phyloP scores from a whole-genome alignment of 352 stramenopile species.

The Phytopythium oedochilum region DNA sequence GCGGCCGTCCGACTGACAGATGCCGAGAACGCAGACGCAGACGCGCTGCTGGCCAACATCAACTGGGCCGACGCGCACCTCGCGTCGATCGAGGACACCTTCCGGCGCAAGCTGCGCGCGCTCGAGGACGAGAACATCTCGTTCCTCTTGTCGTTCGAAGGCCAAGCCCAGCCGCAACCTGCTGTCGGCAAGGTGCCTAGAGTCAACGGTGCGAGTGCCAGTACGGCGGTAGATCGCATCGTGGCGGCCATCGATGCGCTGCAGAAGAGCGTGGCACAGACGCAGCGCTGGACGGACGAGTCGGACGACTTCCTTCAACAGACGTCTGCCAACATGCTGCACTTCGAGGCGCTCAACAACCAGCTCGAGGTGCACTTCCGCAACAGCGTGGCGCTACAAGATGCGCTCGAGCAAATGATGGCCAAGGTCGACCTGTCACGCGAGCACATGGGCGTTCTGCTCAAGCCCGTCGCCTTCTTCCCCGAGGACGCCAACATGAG shows the following conservation, averaged over 20 bases:
- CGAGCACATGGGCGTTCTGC: constrained; percentile 46
- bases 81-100: constrained; percentile 40
- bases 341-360: constrained; percentile 79
- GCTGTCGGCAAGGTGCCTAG: not conserved
- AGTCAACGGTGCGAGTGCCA: not conserved
- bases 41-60: constrained; percentile 39
- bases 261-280: constrained; percentile 30
- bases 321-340: constrained; percentile 62
- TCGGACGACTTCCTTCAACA: constrained; percentile 50
- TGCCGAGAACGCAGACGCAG: constrained; percentile 55
- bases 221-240: constrained; percentile 54
- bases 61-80: constrained; percentile 58
- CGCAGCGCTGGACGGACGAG: constrained; percentile 60
- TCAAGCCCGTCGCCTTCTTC: constrained; percentile 49
- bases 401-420: constrained; percentile 48
- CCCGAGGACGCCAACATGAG: constrained; percentile 17
- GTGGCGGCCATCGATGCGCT: constrained; percentile 49
- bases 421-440: constrained; percentile 42
- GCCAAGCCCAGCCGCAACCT: constrained; percentile 7
- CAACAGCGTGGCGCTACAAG: constrained; percentile 63
- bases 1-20: constrained; percentile 36
- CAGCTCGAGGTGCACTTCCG: constrained; percentile 79
- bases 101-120: constrained; percentile 45
- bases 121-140: constrained; percentile 76
- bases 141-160: constrained; percentile 65